Percentiles rank a stretch among this genome's conserved stretches.
Evolutionary conservation across 345 rosid species (phyloP).

Genomic region (Eucalyptus pumila): DNA sequence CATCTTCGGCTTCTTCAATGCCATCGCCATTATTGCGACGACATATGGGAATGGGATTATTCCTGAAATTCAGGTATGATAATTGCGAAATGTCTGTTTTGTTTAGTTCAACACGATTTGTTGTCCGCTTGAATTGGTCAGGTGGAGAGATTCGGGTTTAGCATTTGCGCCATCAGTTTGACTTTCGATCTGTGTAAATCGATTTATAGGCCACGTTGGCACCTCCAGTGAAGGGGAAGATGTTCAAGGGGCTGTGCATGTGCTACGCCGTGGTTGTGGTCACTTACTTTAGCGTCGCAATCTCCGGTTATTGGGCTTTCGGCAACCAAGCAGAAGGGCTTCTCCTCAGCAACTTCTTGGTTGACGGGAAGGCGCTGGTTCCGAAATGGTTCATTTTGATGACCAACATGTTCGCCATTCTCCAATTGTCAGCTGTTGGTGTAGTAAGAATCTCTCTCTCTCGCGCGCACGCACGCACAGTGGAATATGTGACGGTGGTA

Average conservation of each 20-base stretch:
- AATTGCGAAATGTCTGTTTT: neutral
- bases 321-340: slow-evolving; percentile 53
- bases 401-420: slow-evolving; percentile 54
- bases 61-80: slow-evolving; percentile 76
- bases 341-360: slow-evolving; percentile 45
- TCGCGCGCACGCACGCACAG: neutral
- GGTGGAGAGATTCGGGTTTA: neutral
- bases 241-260: slow-evolving; percentile 73
- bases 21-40: slow-evolving; percentile 75
- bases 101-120: neutral
- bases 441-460: slow-evolving; percentile 33
- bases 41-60: slow-evolving; percentile 80
- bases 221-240: slow-evolving; percentile 76
- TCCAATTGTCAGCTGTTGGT: slow-evolving; percentile 67
- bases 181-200: neutral
- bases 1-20: slow-evolving; percentile 63
- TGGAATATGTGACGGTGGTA: neutral
- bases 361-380: slow-evolving; percentile 25
- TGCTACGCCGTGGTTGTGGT: slow-evolving; percentile 30
- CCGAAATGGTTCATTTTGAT: slow-evolving; percentile 61
- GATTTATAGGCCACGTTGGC: slow-evolving; percentile 65
- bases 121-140: neutral
- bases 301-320: slow-evolving; percentile 91
- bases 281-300: slow-evolving; percentile 66
- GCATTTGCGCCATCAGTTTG: neutral